Conservation (phyloP, 2,329 filamentous ascomycete genomes). For the Microdochium bolleyi region DNA sequence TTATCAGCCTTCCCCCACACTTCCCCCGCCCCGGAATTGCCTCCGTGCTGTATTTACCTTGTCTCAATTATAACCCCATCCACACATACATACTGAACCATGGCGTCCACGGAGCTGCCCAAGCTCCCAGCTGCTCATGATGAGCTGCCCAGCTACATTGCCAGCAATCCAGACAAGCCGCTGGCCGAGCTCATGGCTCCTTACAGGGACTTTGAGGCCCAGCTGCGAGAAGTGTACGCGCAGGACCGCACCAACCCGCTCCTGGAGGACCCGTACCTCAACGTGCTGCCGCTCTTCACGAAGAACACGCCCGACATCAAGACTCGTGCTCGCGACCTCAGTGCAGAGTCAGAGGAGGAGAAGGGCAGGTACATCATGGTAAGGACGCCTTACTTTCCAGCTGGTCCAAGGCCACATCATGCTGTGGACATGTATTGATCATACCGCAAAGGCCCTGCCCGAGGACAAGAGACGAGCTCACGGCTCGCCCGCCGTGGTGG, state of each 20-base stretch:
- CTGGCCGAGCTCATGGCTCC: slow-evolving; percentile 54
- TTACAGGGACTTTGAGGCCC: slow-evolving; percentile 60
- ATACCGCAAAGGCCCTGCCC: slow-evolving; percentile 32
- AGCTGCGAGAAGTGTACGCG: slow-evolving; percentile 59
- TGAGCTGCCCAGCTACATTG: slow-evolving; percentile 44
- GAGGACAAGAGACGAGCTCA: slow-evolving; percentile 51
- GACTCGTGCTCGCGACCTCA: slow-evolving; percentile 53
- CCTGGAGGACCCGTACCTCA: slow-evolving; percentile 49
- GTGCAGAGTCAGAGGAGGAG: slow-evolving; percentile 49
- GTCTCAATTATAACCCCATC: too few relatives aligned
- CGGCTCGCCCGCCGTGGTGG: slow-evolving; percentile 61
- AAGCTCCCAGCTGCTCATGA: slow-evolving; percentile 35
- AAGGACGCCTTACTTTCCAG: background rate
- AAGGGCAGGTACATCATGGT: slow-evolving; percentile 61
- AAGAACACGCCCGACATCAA: slow-evolving; percentile 47
- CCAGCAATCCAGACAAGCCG: slow-evolving; percentile 41
- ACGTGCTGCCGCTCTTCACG: slow-evolving; percentile 59
- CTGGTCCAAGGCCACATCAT: background rate
- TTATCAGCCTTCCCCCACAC: too few relatives aligned
- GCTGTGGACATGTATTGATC: background rate
- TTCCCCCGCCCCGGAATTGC: too few relatives aligned
- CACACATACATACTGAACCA: slow-evolving; percentile 12
- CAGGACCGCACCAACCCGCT: slow-evolving; percentile 55
- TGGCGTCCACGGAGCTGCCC: slow-evolving; percentile 31
- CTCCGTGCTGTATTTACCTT: too few relatives aligned